Evolutionary conservation across 164 flowering plant species (phyloP), one percentile per base, ranked within the genome.

Genomic region (Aristolochia contorta): DNA sequence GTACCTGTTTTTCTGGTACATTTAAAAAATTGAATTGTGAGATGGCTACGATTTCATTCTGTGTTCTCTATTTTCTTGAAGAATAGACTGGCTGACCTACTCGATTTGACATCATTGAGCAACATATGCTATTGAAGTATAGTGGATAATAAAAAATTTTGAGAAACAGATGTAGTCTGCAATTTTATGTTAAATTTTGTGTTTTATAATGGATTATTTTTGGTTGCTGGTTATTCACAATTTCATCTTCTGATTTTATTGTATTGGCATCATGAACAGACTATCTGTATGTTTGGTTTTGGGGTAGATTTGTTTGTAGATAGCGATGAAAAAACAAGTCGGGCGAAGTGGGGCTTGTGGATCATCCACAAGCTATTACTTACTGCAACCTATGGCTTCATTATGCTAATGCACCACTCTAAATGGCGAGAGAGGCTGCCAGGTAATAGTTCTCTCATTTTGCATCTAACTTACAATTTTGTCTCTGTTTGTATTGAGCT

Each of bases 381-480:
- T 30, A 72, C 96, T 18, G 77, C 75, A 46, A 73, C 78, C 30
- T 91, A 87, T 73, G 82, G 93, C 55, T 57, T 75, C 69, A 79
- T 87, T 66, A 57, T 87, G 49, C 79, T 77, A 67, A 77, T 86
- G 84, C 80, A 88, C 64, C 80, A 83, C 67, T 78, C 97, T 16
- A 83, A 75, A 67, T 87, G 93, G 96, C 81, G 86, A 79, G 97
- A 88, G 54, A 82, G 81, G 62, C 70, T 91, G 62, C 96, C 96
- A 27, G 87, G 97, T 90, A 67, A 64, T 73, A 52, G 43, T 37
- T 4, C 43, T 49, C n/a, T 57, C 62, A 61, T 27, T 57, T 41
- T 16, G n/a, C 30, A 37, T 10, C 1, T 10, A 22, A 54, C 30
- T 32, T 22, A 12, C 23, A 30, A 50, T 13, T 32, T 46, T 32